Conservation (phyloP, 2,329 filamentous ascomycete species). For the Epichloe festucae region DNA sequence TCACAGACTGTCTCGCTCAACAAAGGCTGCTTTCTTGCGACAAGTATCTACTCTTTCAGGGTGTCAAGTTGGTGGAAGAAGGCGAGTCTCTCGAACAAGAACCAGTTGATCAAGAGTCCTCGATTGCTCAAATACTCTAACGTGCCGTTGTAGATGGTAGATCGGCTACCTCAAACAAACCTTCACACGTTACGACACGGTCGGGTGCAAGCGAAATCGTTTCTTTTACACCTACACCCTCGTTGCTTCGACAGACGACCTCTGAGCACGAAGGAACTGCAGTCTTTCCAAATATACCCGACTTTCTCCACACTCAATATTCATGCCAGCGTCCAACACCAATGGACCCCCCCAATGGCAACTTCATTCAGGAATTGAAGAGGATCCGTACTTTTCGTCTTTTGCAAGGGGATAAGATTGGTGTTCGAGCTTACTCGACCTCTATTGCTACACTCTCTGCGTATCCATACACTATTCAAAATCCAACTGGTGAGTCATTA, state of each 20-base stretch:
- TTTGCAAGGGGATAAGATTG: conserved; percentile 63
- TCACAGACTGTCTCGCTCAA: conserved; percentile 36
- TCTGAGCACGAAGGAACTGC: conserved; percentile 55
- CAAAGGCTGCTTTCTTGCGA: conserved; percentile 32
- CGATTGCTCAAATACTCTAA: conserved; percentile 8
- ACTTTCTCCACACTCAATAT: conserved; percentile 49
- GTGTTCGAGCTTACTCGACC: conserved; percentile 75
- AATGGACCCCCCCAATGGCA: conserved; percentile 55
- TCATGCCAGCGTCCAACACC: conserved; percentile 72
- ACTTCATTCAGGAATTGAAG: conserved; percentile 61
- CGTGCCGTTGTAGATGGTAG: conserved; percentile 11
- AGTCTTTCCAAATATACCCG: conserved; percentile 50
- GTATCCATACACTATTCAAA: conserved; percentile 48
- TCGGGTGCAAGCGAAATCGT: neutral
- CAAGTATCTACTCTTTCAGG: conserved; percentile 42
- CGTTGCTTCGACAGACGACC: conserved; percentile 56
- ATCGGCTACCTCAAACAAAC: neutral
- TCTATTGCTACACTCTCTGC: conserved; percentile 73
- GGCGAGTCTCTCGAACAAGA: neutral
- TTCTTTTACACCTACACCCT: conserved; percentile 3
- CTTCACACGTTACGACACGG: conserved; percentile 1
- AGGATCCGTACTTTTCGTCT: conserved; percentile 60
- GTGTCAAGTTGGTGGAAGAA: conserved; percentile 19
- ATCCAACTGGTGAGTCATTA: conserved; percentile 25
- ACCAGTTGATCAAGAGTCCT: neutral